Base-by-base conservation (phyloP, 192 early-diverging fungal species). In the Podila epigama region DNA sequence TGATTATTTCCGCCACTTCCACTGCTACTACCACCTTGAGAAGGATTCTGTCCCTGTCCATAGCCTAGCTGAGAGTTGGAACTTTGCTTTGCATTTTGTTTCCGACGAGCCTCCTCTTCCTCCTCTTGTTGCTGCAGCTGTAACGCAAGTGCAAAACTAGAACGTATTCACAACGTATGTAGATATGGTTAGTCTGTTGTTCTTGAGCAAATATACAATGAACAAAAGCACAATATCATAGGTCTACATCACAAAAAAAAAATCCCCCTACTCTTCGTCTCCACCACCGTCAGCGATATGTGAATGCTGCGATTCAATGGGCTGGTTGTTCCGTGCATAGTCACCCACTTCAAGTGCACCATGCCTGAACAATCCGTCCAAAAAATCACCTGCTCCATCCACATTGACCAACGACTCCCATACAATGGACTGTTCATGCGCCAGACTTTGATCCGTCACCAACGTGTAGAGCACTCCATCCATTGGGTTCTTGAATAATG, bases 381-480 rank as follows among this genome's bases (percentile, higher is more conserved):
- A 63, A 50, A 94, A 94, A 57, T 82, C 72, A 2, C 89, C 86
- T 16, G 83, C 59, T 3, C 80, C 69, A 51, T 89, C 84, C 0
- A 94, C 85, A 66, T 91, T 89, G 4, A 70, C 51, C 25, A 94
- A 72, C 0, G 86, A 87, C 75, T 94, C 92, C 92, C 92, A 94
- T 3, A 92, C 90, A 9, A 93, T 79, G 1, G 87, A 80, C 3
- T 75, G 42, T 57, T 93, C 89, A 60, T 82, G 80, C 0, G 88
- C 91, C 59, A 92, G 71, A 28, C 81, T 89, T 15, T 89, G 84
- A 54, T 94, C 92, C 9, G 92, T 93, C 39, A 91, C 90, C 27
- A 94, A 80, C 18, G 86, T 81, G 63, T 82, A 88, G 42, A 88
- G 83, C 9, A 82, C 72, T 35, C 83, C 86, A 6, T 82, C 82